Evolutionary conservation across 371 early-diverging fungal species (phyloP).

Genomic region (Haplosporangium sp.): DNA sequence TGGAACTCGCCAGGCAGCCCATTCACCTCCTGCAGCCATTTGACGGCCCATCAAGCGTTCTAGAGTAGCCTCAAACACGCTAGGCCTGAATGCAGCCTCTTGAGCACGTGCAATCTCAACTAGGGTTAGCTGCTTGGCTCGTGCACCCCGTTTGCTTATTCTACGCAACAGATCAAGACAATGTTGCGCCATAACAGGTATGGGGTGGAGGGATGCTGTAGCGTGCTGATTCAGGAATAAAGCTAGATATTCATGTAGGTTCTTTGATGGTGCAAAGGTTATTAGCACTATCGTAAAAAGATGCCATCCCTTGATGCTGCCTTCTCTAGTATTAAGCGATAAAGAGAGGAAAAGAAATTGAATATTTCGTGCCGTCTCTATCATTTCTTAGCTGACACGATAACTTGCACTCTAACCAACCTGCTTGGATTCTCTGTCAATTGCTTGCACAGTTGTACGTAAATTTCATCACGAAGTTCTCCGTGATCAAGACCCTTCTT

Average conservation of each 20-base stretch:
- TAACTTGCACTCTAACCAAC: conserved; percentile 54
- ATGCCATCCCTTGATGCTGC: conserved; percentile 88
- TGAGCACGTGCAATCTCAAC: conserved; percentile 87
- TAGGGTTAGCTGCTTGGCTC: conserved; percentile 79
- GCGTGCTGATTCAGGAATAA: conserved; percentile 81
- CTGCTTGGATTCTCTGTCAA: conserved; percentile 83
- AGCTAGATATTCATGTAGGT: conserved; percentile 86
- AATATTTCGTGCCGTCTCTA: background rate
- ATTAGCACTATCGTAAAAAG: conserved; percentile 83
- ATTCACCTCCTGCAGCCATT: conserved; percentile 57
- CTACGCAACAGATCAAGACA: conserved; percentile 73
- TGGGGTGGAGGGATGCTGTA: conserved; percentile 60
- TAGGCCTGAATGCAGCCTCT: conserved; percentile 88
- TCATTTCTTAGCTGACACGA: background rate
- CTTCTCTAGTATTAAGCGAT: conserved; percentile 59
- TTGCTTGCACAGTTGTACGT: conserved; percentile 94
- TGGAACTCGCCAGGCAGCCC: conserved; percentile 73
- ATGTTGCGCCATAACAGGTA: conserved; percentile 70
- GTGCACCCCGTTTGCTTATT: conserved; percentile 83
- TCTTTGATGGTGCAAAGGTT: conserved; percentile 93
- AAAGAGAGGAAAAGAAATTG: background rate
- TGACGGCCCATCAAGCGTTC: conserved; percentile 83
- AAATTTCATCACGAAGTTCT: conserved; percentile 92
- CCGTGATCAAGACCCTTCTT: conserved; percentile 79
- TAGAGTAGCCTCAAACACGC: conserved; percentile 94